These are phyloP conservation scores for Pilobolus umbonatus DNA, from an alignment of 192 early-diverging fungal species.

Conservation along the genomic window DNA sequence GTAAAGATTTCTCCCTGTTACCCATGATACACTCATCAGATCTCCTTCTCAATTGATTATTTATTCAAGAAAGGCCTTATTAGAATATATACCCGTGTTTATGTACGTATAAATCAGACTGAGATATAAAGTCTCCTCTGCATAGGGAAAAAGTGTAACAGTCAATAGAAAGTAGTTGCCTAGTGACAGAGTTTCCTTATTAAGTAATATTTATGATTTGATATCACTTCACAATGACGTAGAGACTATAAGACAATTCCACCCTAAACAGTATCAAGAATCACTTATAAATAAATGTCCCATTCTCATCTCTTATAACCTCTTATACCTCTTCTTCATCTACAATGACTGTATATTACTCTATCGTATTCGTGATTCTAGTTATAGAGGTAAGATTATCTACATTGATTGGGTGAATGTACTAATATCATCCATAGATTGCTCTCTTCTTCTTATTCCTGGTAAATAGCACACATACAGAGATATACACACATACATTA, in stretches of 20 bases:
- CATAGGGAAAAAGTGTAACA: too few species aligned
- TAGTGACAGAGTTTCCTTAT: too few species aligned
- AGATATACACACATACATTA: neutral
- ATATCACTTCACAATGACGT: neutral
- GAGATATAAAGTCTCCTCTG: too few species aligned
- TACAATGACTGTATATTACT: constrained; percentile 42
- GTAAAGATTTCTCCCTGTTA: too few species aligned
- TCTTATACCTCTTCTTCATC: neutral
- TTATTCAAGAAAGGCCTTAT: too few species aligned
- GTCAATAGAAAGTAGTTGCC: too few species aligned
- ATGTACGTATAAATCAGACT: too few species aligned
- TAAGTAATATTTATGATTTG: too few species aligned
- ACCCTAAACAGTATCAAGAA: too few species aligned
- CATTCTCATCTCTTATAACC: neutral
- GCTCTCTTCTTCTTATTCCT: constrained; percentile 12
- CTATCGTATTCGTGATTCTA: constrained; percentile 42
- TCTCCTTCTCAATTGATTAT: too few species aligned
- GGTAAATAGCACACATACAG: constrained; percentile 1
- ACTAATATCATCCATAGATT: constrained; percentile 1
- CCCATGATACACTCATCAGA: too few species aligned
- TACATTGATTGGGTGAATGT: neutral
- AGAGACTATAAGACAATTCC: neutral
- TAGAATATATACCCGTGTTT: too few species aligned
- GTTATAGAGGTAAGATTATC: constrained; percentile 38
- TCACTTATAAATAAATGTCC: neutral